phyloP scores from a whole-genome alignment of 441 rosid genomes.

The Isatis lusitanica region DNA sequence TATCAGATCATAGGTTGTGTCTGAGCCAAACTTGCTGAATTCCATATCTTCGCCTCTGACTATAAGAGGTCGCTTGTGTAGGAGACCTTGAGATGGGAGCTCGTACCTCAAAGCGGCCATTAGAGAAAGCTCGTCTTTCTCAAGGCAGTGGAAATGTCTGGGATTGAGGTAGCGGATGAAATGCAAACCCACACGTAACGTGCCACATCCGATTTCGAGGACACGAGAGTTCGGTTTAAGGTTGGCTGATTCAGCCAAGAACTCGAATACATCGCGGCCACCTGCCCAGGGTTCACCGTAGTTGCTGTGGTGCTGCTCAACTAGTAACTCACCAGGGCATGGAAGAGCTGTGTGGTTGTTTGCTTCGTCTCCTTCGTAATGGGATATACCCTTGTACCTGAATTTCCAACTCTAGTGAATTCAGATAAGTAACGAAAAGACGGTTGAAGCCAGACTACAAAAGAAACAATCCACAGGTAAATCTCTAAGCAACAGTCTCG shows the following conservation, averaged over 20 bases:
- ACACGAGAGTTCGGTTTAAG: constrained; percentile 66
- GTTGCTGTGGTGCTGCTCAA: constrained; percentile 96
- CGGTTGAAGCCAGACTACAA: background rate
- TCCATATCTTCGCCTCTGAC: constrained; percentile 91
- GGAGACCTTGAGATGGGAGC: constrained; percentile 93
- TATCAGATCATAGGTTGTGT: constrained; percentile 63
- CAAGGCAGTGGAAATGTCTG: constrained; percentile 75
- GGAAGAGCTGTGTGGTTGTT: constrained; percentile 79
- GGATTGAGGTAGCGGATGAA: constrained; percentile 74
- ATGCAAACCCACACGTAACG: constrained; percentile 93
- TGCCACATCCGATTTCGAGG: constrained; percentile 93
- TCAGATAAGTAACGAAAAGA: constrained; percentile 4
- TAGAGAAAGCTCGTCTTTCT: constrained; percentile 87
- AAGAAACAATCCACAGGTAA: background rate
- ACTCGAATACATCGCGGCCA: constrained; percentile 91
- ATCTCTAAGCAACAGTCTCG: background rate
- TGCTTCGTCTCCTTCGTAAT: constrained; percentile 68
- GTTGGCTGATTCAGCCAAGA: constrained; percentile 65
- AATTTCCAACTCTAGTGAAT: constrained; percentile 1
- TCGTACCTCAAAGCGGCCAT: constrained; percentile 95
- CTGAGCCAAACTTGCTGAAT: constrained; percentile 69
- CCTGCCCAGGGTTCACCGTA: constrained; percentile 99
- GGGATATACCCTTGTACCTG: constrained; percentile 95
- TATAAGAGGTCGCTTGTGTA: constrained; percentile 78
- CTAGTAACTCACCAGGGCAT: constrained; percentile 93